These are phyloP conservation scores for Phalaenopsis aphrodite DNA, from an alignment of 106 monocot species.

Conservation along the genomic window DNA sequence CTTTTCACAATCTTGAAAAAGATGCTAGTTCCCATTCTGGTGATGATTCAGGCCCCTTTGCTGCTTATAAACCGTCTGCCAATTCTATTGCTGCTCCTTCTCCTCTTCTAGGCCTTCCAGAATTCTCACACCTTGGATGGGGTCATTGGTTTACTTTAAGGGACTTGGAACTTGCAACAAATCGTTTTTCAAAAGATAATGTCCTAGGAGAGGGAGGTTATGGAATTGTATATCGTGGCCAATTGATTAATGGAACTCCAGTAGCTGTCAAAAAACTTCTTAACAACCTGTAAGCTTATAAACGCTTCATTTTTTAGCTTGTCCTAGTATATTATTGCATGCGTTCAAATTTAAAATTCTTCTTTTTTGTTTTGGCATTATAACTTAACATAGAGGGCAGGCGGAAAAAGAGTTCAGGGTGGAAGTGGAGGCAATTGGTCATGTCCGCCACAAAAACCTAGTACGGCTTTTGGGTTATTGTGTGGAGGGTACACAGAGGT, in stretches of 20 bases:
- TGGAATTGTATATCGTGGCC: slow-evolving; percentile 42
- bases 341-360: neutral
- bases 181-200: slow-evolving; percentile 42
- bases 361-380: neutral
- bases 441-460: slow-evolving; percentile 52
- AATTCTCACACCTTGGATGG: slow-evolving; percentile 50
- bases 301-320: neutral
- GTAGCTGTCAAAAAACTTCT: slow-evolving; percentile 53
- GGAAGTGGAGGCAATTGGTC: slow-evolving; percentile 55
- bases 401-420: slow-evolving; percentile 54
- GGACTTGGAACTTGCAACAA: slow-evolving; percentile 47
- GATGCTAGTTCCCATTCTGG: slow-evolving; percentile 34
- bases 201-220: slow-evolving; percentile 50
- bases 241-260: slow-evolving; percentile 36
- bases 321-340: neutral
- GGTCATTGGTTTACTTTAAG: slow-evolving; percentile 53
- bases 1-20: slow-evolving; percentile 34
- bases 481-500: slow-evolving; percentile 58
- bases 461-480: slow-evolving; percentile 48
- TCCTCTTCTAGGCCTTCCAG: slow-evolving; percentile 38
- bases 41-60: slow-evolving; percentile 19
- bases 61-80: slow-evolving; percentile 13
- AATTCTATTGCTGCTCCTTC: slow-evolving; percentile 16
- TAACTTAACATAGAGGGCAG: slow-evolving; percentile 28
- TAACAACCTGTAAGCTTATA: slow-evolving; percentile 37